These are phyloP conservation scores for Discostella stelligera DNA, from an alignment of 352 stramenopile genomes.

Conservation along the genomic window DNA sequence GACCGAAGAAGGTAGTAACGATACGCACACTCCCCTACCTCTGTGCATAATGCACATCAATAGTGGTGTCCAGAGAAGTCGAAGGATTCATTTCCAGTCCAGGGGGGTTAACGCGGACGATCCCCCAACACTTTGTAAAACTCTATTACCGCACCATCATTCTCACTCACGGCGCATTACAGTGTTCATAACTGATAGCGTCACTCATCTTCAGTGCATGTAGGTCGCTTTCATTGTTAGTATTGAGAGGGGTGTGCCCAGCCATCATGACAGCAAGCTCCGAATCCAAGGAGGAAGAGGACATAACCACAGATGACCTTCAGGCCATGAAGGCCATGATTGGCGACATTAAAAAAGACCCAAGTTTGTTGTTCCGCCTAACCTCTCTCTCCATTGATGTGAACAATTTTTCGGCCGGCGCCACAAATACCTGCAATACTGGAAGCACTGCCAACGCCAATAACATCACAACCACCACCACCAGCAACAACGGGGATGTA, in stretches of 20 bases:
- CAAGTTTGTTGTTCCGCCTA: conserved; percentile 36
- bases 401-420: neutral
- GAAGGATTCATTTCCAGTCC: too few species aligned
- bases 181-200: too few species aligned
- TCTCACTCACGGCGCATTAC: too few species aligned
- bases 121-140: too few species aligned
- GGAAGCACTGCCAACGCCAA: neutral
- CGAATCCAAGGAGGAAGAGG: conserved; percentile 17
- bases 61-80: too few species aligned
- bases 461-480: neutral
- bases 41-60: too few species aligned
- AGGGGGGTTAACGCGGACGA: too few species aligned
- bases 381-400: conserved; percentile 18
- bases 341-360: conserved; percentile 47
- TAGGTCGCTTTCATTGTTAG: too few species aligned
- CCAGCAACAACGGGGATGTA: neutral
- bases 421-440: neutral
- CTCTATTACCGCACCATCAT: too few species aligned
- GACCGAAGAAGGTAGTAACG: too few species aligned
- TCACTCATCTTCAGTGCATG: too few species aligned
- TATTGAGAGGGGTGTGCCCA: neutral
- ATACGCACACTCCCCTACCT: too few species aligned
- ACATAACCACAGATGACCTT: conserved; percentile 44
- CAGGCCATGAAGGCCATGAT: conserved; percentile 55
- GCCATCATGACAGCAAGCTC: neutral